A percentile compares a stretch with the other conserved stretches of the same genome.
phyloP scores from a whole-genome alignment of 768 basidiomycete genomes.

The Cubamyces sp. region DNA sequence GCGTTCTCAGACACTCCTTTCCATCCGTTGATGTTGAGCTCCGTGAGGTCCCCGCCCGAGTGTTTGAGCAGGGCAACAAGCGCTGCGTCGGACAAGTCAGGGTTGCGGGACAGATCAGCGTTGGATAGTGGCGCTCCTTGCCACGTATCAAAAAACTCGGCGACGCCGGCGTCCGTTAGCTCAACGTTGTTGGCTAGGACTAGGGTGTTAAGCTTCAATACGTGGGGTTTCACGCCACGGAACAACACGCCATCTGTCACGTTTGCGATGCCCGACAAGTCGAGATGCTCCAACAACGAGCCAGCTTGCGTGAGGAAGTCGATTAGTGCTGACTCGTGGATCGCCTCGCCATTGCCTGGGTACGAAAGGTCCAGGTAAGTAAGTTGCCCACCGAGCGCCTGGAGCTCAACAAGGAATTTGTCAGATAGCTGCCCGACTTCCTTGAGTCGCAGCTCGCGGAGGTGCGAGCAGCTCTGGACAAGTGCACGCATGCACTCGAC shows the following conservation, averaged over 20 bases:
- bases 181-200: conserved; percentile 56
- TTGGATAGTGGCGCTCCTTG: conserved; percentile 44
- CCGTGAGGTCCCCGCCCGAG: conserved; percentile 59
- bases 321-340: conserved; percentile 59
- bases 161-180: conserved; percentile 73
- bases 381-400: conserved; percentile 48
- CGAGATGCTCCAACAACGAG: conserved; percentile 55
- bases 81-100: conserved; percentile 52
- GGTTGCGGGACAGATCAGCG: conserved; percentile 69
- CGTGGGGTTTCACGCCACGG: conserved; percentile 59
- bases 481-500: conserved; percentile 64
- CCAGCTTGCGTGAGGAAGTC: conserved; percentile 61
- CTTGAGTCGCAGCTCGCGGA: conserved; percentile 76
- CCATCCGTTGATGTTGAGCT: conserved; percentile 80
- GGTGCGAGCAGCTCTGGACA: conserved; percentile 51
- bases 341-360: conserved; percentile 49
- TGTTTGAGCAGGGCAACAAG: conserved; percentile 68
- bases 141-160: conserved; percentile 69
- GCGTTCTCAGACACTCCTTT: conserved; percentile 58
- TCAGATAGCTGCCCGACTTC: conserved; percentile 78
- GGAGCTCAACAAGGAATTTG: conserved; percentile 59
- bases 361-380: conserved; percentile 71
- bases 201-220: conserved; percentile 53
- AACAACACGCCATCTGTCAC: conserved; percentile 65
- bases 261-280: conserved; percentile 70